Base-by-base conservation (phyloP, 129 eudicot species). In the Ambrosia artemisiifolia region DNA sequence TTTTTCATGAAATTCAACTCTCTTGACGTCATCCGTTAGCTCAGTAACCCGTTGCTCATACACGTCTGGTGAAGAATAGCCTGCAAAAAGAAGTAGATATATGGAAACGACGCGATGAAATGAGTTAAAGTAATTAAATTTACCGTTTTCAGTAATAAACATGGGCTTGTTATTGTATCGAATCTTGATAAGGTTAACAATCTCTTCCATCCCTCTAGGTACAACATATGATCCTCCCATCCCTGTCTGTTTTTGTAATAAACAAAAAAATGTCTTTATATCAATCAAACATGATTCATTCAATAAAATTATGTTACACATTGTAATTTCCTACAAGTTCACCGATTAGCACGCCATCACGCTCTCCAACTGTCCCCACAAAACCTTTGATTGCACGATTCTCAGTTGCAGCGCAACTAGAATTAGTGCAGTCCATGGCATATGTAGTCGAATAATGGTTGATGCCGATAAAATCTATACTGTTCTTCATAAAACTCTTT, bases 71-170 rank as follows among this genome's bases (percentile, higher is more conserved):
- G 86, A 80, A 24, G 85, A 43, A 63, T 85, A 87, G 33, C 88
- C 94, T 87, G 87, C 33, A 75, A 57, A 60, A 34, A 32, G 46
- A 36, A 16, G 17, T 5, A 65, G 19, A 36, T 20, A 65, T 65
- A 16, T 7, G 35, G 19, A 36, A 54, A 14, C 33, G 24, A 32
- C 33, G 4, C 13, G 28, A 75, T 33, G 19, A 69, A 30, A 49
- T 9, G 5, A n/a, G 5, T 33, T 33, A 2, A 30, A 13, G 19
- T 60, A 60, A 12, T 60, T 60, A 7, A 47, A 70, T 53, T 77
- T 51, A 86, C 95, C 95, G 72, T 91, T 91, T 82, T 88, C 95
- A 18, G 95, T 88, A 24, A 91, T 57, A 76, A 75, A 83, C 76
- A 88, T 82, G 40, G 90, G 90, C 34, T 34, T 86, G 78, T 86